Base-by-base conservation (phyloP, 2,329 filamentous ascomycete species). In the Leptosphaerulina australis region DNA sequence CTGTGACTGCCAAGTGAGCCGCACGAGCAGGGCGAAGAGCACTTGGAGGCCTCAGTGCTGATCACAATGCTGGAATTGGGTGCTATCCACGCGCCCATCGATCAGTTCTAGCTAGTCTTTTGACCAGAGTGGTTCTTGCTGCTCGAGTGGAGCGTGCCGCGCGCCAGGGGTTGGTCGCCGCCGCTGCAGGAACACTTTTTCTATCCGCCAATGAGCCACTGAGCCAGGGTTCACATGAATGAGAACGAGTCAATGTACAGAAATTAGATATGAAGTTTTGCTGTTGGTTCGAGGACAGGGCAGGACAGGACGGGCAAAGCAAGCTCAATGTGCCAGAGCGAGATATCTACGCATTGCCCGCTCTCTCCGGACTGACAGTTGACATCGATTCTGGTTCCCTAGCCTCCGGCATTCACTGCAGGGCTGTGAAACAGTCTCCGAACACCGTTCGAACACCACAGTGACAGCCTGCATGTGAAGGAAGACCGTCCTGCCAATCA, bases 21-120 rank as follows among this genome's bases (percentile, higher is more conserved):
- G 58, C 60, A 61, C 59, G 51, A 56, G 56, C 58, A 58, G 50
- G 52, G 50, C 50, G 53, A 55, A 51, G 62, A 55, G 59, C 60
- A 56, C 61, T 47, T 22, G 37, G 57, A 55, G 60, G 61, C 40
- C 58, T 60, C 35, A 37, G 58, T 54, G 65, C 55, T 50, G 66
- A 69, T 69, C 58, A 58, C 53, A 50, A 49, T 45, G 52, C 41
- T 53, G 33, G 63, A 70, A 69, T 70, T 68, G 66, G 68, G 44
- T 51, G 56, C 40, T 31, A 38, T 57, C 48, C 50, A 61, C 53
- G 64, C 60, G 62, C 60, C 55, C 50, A 36, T 40, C 40, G 37
- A 45, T 38, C 47, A 37, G 29, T 43, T 21, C 33, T 31, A 30
- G 26, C 46, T 39, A 41, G 36, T 46, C 48, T 46, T n/a, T n/a